These are phyloP conservation scores for Camellia oleifera DNA, from an alignment of 179 eudicot species.

Conservation along the genomic window DNA sequence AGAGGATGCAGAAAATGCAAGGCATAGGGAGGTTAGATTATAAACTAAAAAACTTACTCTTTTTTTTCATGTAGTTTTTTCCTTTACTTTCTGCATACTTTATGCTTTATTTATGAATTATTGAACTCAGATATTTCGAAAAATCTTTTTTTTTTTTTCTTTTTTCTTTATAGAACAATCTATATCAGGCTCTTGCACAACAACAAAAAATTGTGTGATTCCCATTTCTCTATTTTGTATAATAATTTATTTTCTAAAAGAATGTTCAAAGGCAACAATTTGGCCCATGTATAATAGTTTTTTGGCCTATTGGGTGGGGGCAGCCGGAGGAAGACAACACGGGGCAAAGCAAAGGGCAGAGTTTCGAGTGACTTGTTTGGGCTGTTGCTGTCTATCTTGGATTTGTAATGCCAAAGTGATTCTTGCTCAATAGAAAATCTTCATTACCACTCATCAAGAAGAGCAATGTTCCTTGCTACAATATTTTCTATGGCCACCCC, in stretches of 20 bases:
- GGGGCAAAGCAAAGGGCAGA: too few species aligned
- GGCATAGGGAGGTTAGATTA: constrained; percentile 81
- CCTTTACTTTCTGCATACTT: background rate
- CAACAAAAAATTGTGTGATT: background rate
- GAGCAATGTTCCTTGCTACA: too few species aligned
- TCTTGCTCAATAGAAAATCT: too few species aligned
- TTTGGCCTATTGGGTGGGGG: too few species aligned
- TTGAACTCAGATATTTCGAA: background rate
- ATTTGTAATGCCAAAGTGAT: too few species aligned
- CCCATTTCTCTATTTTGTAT: background rate
- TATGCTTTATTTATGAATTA: background rate
- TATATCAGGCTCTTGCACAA: background rate
- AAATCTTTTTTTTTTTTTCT: background rate
- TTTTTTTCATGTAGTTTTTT: background rate
- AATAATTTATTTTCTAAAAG: background rate
- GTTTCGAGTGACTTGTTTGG: too few species aligned
- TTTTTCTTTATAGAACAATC: background rate
- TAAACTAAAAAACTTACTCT: background rate
- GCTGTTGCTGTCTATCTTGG: too few species aligned
- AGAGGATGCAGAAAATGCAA: constrained; percentile 81
- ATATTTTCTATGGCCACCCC: too few species aligned
- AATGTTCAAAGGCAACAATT: background rate
- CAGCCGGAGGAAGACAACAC: too few species aligned
- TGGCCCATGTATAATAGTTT: too few species aligned
- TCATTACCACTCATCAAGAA: too few species aligned